Conservation (phyloP, 1,284 basidiomycete genomes). For the Marasmius oreades region DNA sequence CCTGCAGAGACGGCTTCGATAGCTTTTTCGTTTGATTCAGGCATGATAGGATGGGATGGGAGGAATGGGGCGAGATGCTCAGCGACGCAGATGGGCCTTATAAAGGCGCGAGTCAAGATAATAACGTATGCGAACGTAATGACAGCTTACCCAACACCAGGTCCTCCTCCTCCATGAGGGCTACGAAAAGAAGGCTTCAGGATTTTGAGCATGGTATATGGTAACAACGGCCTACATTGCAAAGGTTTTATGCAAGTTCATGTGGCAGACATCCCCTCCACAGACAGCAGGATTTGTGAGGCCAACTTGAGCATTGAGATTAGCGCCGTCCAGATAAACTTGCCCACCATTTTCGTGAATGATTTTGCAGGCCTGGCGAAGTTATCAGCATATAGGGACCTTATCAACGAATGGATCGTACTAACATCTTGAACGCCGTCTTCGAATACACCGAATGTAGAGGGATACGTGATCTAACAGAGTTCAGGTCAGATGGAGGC, state of each 20-base stretch:
- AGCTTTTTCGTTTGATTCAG: conserved; percentile 65
- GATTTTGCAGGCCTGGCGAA: conserved; percentile 76
- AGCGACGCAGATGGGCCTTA: conserved; percentile 90
- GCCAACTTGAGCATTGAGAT: conserved; percentile 95
- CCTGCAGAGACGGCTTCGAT: conserved; percentile 91
- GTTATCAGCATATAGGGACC: neutral
- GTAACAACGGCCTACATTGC: conserved; percentile 59
- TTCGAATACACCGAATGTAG: conserved; percentile 97
- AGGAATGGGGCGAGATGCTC: conserved; percentile 94
- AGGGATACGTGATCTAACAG: conserved; percentile 85
- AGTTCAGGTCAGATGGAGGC: neutral
- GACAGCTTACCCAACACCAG: conserved; percentile 75
- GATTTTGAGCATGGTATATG: neutral
- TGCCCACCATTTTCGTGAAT: conserved; percentile 96
- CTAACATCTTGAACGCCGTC: conserved; percentile 78
- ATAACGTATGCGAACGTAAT: neutral
- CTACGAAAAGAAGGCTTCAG: conserved; percentile 32
- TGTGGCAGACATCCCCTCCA: conserved; percentile 96
- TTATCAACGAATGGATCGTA: conserved; percentile 3
- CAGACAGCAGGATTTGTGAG: conserved; percentile 94
- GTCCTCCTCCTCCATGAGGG: conserved; percentile 97
- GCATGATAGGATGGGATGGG: conserved; percentile 83
- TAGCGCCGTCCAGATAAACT: conserved; percentile 97
- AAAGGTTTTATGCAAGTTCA: conserved; percentile 98
- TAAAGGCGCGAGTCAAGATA: conserved; percentile 12